Evolutionary conservation across 2,329 filamentous ascomycete species (phyloP), one percentile per base, ranked within the genome.

Genomic region (Escovopsis sp.): DNA sequence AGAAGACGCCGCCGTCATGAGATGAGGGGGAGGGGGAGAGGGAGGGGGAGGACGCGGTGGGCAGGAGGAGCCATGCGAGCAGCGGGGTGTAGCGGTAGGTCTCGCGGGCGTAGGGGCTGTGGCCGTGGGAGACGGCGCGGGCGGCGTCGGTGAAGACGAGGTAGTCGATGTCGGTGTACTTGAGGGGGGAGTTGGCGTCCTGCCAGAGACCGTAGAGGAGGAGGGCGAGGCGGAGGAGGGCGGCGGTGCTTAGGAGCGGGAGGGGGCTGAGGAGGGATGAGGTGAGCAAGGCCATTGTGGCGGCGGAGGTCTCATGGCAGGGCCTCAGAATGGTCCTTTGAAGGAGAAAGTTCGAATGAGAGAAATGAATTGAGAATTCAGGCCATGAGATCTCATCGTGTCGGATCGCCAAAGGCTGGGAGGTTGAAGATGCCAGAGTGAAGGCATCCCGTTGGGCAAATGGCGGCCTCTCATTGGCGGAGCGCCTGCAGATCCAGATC

Each of bases 81-180:
- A 98, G 68, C 0, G 91, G 91, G 25, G 91, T 96, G 67, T 98
- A 98, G 45, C 91, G 83, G 66, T 98, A 98, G 0, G 91, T 98
- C 55, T 91, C 89, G 41, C 91, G 78, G 34, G 74, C 72, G 59
- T 98, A 98, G 2, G 91, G 91, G 0, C 84, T 84, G 37, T 66
- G 63, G 4, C 74, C 74, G n/a, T 62, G 66, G 4, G 79, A 65
- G 35, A 85, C 62, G 61, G 83, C 89, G 49, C 84, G 82, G 2
- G 91, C 77, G 24, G 91, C 91, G 60, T 96, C 89, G 39, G 91
- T 96, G 68, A 98, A 98, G 59, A 98, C 91, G 49, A 87, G 79
- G 64, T 98, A 98, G 70, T 98, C 91, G 53, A 98, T 95, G 63
- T 98, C 91, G 40, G 91, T 98, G 68, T 96, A 98, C 65, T 96